These are phyloP conservation scores for Venturia pyrina DNA, from an alignment of 2,329 filamentous ascomycete genomes.

Conservation along the genomic window DNA sequence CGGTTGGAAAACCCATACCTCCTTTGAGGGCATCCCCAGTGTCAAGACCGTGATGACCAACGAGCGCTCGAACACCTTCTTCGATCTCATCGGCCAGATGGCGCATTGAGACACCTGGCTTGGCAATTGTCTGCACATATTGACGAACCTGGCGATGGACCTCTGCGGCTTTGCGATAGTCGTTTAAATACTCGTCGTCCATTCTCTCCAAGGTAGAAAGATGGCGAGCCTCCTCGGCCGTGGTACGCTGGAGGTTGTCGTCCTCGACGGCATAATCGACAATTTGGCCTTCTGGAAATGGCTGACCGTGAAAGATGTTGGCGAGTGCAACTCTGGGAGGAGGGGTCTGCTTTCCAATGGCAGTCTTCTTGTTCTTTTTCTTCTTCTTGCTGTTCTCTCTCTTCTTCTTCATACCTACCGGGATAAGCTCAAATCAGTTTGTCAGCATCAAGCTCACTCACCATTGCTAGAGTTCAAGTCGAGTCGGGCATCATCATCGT, in stretches of 20 bases:
- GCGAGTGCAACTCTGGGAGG: conserved; percentile 66
- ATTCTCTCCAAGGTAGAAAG: conserved; percentile 60
- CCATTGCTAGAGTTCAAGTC: conserved; percentile 5
- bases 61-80: conserved; percentile 65
- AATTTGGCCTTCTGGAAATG: conserved; percentile 69
- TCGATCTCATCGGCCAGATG: conserved; percentile 84
- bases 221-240: conserved; percentile 74
- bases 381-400: conserved; percentile 54
- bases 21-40: conserved; percentile 69
- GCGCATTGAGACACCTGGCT: conserved; percentile 69
- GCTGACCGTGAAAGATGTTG: conserved; percentile 60
- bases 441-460: neutral
- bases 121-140: conserved; percentile 70
- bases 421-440: conserved; percentile 10
- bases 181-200: conserved; percentile 58
- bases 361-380: conserved; percentile 45
- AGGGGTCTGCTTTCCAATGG: conserved; percentile 47
- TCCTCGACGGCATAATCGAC: conserved; percentile 55
- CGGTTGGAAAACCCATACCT: conserved; percentile 80
- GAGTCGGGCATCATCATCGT: conserved; percentile 17
- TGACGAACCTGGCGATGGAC: conserved; percentile 80
- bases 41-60: conserved; percentile 64
- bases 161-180: conserved; percentile 79
- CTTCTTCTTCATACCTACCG: conserved; percentile 72
- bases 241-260: conserved; percentile 71